A percentile compares a stretch with the other conserved stretches of the same genome.
These are phyloP conservation scores for Alloascoidea hylecoeti DNA, from an alignment of 805 yeast genomes.

Conservation along the genomic window DNA sequence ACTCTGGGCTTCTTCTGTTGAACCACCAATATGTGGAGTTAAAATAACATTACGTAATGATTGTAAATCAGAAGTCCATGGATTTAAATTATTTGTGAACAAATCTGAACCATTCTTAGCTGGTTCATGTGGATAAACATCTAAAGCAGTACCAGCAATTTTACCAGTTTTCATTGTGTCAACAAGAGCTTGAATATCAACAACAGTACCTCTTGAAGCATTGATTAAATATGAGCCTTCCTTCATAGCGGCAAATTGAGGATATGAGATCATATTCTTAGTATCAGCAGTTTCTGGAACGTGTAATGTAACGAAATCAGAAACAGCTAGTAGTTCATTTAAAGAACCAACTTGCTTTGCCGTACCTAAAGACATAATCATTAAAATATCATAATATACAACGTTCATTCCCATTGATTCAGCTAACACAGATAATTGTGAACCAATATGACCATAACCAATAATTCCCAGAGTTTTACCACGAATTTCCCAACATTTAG, in stretches of 20 bases:
- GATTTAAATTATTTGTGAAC: conserved; percentile 61
- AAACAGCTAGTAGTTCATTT: conserved; percentile 61
- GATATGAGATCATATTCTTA: conserved; percentile 73
- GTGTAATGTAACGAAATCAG: conserved; percentile 88
- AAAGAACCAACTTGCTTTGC: conserved; percentile 84
- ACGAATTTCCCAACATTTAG: conserved; percentile 97
- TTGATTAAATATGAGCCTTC: conserved; percentile 89
- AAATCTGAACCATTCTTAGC: conserved; percentile 85
- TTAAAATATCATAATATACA: conserved; percentile 77
- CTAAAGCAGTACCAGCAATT: conserved; percentile 94
- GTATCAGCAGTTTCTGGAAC: conserved; percentile 95
- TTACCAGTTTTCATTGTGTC: conserved; percentile 87
- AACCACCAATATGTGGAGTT: conserved; percentile 98
- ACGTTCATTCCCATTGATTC: conserved; percentile 98
- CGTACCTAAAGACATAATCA: conserved; percentile 95
- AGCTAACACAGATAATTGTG: conserved; percentile 92
- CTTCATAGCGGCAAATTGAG: conserved; percentile 93
- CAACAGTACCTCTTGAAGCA: conserved; percentile 96
- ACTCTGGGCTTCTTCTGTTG: conserved; percentile 97
- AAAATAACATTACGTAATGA: conserved; percentile 78
- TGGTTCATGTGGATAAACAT: conserved; percentile 95
- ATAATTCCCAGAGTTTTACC: conserved; percentile 96
- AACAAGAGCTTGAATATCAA: conserved; percentile 88
- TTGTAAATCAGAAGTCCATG: conserved; percentile 73
- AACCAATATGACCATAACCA: conserved; percentile 97